phyloP scores from a whole-genome alignment of 23 red algal genomes.

The Pyropia yezoensis region DNA sequence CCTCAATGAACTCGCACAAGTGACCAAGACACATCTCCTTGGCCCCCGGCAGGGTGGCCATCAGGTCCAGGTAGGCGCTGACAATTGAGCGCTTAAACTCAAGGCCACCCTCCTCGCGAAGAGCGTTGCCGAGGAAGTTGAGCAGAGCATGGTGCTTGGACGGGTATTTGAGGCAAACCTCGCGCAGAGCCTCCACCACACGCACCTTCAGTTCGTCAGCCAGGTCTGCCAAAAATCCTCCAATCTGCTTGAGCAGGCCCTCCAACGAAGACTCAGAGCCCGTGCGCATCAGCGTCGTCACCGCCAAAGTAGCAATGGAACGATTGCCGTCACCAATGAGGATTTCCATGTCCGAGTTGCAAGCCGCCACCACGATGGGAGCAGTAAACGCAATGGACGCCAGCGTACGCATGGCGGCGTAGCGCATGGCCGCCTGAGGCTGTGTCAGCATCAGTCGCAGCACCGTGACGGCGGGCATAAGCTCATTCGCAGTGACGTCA shows the following conservation, averaged over 20 bases:
- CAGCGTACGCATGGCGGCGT: slow-evolving; percentile 78
- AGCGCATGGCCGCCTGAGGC: slow-evolving; percentile 44
- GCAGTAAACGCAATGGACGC: slow-evolving; percentile 49
- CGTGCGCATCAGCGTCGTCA: slow-evolving; percentile 87
- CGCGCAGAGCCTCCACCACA: slow-evolving; percentile 78
- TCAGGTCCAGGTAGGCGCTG: slow-evolving; percentile 60
- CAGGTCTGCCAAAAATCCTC: slow-evolving; percentile 77
- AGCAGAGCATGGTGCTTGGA: slow-evolving; percentile 87
- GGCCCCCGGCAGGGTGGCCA: slow-evolving; percentile 75
- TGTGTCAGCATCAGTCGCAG: slow-evolving; percentile 72
- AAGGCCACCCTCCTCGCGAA: slow-evolving; percentile 95
- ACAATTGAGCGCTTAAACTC: slow-evolving; percentile 91
- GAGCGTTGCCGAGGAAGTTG: slow-evolving; percentile 85
- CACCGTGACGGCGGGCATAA: slow-evolving; percentile 66
- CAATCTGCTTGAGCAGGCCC: slow-evolving; percentile 87
- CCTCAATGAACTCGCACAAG: slow-evolving; percentile 97
- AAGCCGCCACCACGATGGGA: slow-evolving; percentile 53
- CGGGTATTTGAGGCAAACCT: slow-evolving; percentile 90
- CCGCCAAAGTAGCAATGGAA: slow-evolving; percentile 84
- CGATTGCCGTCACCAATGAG: slow-evolving; percentile 89
- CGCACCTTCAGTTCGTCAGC: slow-evolving; percentile 95
- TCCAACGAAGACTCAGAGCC: slow-evolving; percentile 86
- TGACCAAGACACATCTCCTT: slow-evolving; percentile 80
- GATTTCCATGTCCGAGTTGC: slow-evolving; percentile 85
- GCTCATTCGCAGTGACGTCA: slow-evolving; percentile 39